Percentiles rank a stretch among this genome's conserved stretches.
phyloP scores from a whole-genome alignment of 176 grass and related monocot species.

The Carex kokanica region DNA sequence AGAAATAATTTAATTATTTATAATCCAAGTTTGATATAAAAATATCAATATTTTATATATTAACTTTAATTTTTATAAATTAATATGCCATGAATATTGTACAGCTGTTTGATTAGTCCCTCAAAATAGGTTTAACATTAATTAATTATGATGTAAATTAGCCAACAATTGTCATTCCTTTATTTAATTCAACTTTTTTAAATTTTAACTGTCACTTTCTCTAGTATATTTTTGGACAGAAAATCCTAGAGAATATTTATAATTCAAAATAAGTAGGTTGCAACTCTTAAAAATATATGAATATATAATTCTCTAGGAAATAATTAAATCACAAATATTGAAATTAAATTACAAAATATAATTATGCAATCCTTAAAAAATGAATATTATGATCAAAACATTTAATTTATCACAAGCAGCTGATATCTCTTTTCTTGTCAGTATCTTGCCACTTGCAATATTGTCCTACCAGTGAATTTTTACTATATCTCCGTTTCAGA shows the following conservation, averaged over 20 bases:
- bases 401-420: background rate
- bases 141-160: background rate
- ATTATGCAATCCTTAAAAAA: background rate
- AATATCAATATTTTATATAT: no score
- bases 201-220: slow-evolving; percentile 5
- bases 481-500: background rate
- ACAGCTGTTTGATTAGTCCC: background rate
- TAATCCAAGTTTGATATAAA: no score
- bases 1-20: no score
- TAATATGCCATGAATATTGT: background rate
- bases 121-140: background rate
- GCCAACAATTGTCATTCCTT: background rate
- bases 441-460: background rate
- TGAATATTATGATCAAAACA: background rate
- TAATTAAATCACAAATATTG: background rate
- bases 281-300: background rate
- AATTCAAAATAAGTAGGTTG: background rate
- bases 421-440: background rate
- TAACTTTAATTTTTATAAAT: no score
- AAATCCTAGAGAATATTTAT: background rate
- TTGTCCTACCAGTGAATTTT: background rate
- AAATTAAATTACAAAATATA: background rate
- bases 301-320: background rate
- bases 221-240: background rate
- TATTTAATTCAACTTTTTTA: background rate